phyloP scores from a whole-genome alignment of 495 filamentous ascomycete species.

The Penicillium waksmanii region DNA sequence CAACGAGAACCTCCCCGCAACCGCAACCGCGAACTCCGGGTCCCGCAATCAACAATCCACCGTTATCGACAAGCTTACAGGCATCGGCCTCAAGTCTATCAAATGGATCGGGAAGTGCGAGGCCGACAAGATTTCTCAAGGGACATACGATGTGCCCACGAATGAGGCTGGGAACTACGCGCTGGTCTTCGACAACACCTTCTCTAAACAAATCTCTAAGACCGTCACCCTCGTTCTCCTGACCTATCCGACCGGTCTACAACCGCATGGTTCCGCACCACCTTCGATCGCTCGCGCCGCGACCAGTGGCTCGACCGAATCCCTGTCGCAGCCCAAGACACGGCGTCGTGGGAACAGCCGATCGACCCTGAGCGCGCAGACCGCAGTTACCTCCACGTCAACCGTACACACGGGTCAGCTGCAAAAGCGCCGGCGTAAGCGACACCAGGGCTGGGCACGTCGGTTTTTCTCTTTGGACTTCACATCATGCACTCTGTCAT shows the following conservation, averaged over 20 bases:
- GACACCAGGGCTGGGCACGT: slow-evolving; percentile 88
- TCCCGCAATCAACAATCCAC: slow-evolving; percentile 56
- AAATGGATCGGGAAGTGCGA: slow-evolving; percentile 94
- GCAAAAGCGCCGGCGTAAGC: slow-evolving; percentile 87
- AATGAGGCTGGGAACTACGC: slow-evolving; percentile 90
- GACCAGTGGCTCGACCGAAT: slow-evolving; percentile 34
- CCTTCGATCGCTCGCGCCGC: slow-evolving; percentile 52
- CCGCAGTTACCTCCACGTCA: slow-evolving; percentile 27
- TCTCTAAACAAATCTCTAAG: slow-evolving; percentile 93
- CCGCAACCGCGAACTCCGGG: slow-evolving; percentile 27
- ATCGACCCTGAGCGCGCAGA: slow-evolving; percentile 33
- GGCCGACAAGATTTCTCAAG: slow-evolving; percentile 92
- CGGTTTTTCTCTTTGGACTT: slow-evolving; percentile 96
- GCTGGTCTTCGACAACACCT: slow-evolving; percentile 97
- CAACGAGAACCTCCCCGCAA: slow-evolving; percentile 41
- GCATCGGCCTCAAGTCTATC: slow-evolving; percentile 82
- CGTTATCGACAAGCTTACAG: slow-evolving; percentile 79
- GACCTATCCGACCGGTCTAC: slow-evolving; percentile 83
- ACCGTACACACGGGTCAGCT: slow-evolving; percentile 75
- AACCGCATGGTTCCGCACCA: slow-evolving; percentile 60
- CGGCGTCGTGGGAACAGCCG: slow-evolving; percentile 42
- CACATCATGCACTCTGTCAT: slow-evolving; percentile 86
- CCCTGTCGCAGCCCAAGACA: slow-evolving; percentile 32
- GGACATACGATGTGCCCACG: slow-evolving; percentile 75
- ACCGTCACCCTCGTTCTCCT: slow-evolving; percentile 91